Base-by-base conservation (phyloP, 2,329 filamentous ascomycete genomes). In the Pyrenochaeta sp. region DNA sequence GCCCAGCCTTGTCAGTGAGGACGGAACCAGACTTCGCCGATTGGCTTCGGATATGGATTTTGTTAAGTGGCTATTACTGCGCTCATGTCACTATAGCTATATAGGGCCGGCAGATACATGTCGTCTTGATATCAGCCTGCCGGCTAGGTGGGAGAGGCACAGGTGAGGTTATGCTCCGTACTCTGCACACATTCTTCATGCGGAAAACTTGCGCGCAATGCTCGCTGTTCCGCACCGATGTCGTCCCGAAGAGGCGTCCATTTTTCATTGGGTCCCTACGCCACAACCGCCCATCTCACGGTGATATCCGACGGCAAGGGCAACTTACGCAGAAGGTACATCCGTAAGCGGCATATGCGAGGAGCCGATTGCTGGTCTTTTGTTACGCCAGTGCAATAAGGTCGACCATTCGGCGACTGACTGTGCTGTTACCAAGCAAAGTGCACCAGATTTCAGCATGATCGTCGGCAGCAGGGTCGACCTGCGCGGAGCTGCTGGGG, bases 1-100 rank as follows among this genome's bases (percentile, higher is more conserved):
- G 67, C 64, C 66, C 62, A 68, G 67, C 59, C 66, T 68, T 65
- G 62, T 57, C 57, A 62, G 36, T 62, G 60, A 64, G 54, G 57
- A 62, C 62, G 65, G 68, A 61, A 61, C 62, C 62, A 65, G 50
- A 62, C 63, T 63, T 58, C 59, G 65, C 68, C 68, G 71, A 72
- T 62, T 58, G 52, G 52, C 53, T 58, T 62, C 57, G 64, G 58
- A 61, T 63, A 58, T 56, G 55, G 52, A 49, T 52, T 54, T 53
- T 54, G 59, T 25, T 36, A 24, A 47, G 47, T 64, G 53, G 63
- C 59, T 67, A 65, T 63, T 57, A 55, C 45, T 54, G 46, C 52
- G 50, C 32, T 37, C 52, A 47, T 58, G 57, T 55, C 44, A 49
- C 61, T 57, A 60, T 49, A 40, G 47, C 50, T 36, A 27, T 51